These are phyloP conservation scores for Sphaerosporella brunnea DNA, from an alignment of 495 filamentous ascomycete species.

Conservation along the genomic window DNA sequence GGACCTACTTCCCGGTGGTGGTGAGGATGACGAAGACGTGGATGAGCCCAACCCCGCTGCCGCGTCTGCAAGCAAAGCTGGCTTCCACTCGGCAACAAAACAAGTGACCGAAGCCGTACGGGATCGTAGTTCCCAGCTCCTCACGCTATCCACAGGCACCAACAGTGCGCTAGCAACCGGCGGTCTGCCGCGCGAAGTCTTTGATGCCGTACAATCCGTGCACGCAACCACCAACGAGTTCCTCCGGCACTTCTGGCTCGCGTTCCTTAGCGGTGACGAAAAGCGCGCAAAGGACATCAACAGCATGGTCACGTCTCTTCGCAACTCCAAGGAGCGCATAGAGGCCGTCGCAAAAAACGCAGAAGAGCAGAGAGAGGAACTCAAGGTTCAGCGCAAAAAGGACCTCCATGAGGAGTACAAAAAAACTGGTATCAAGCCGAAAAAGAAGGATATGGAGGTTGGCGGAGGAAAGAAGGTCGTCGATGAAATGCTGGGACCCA, in stretches of 20 bases:
- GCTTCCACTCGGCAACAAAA: constrained; percentile 24
- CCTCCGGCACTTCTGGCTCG: constrained; percentile 84
- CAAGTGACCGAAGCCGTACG: constrained; percentile 33
- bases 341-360: constrained; percentile 63
- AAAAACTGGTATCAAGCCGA: constrained; percentile 50
- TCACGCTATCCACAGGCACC: constrained; percentile 8
- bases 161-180: constrained; percentile 26
- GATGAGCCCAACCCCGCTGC: constrained; percentile 37
- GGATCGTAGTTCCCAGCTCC: constrained; percentile 36
- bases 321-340: constrained; percentile 59
- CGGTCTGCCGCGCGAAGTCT: constrained; percentile 45
- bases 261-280: constrained; percentile 68
- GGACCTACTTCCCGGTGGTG: constrained; percentile 42
- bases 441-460: constrained; percentile 43
- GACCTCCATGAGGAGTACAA: constrained; percentile 50
- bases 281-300: constrained; percentile 57
- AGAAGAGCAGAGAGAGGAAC: constrained; percentile 47
- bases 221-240: constrained; percentile 90
- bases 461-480: constrained; percentile 63
- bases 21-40: constrained; percentile 51
- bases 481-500: constrained; percentile 52
- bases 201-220: constrained; percentile 60
- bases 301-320: constrained; percentile 59
- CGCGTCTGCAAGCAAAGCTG: neutral
- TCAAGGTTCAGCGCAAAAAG: constrained; percentile 41